Percentiles rank a stretch among this genome's conserved stretches.
Conservation (phyloP, 2,329 filamentous ascomycete species). For the Purpureocillium lavendulum region DNA sequence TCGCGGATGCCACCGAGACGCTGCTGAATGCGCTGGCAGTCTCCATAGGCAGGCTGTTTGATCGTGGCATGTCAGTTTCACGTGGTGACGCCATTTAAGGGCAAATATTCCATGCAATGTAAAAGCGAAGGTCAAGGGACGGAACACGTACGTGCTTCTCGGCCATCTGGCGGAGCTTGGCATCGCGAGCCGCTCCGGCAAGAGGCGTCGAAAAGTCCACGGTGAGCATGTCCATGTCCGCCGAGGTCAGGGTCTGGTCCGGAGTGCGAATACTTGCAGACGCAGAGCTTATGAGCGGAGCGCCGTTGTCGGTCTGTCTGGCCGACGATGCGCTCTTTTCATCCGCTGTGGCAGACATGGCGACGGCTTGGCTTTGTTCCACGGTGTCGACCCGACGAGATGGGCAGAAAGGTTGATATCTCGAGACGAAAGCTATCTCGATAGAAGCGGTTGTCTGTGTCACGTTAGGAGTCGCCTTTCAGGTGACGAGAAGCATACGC, state of each 20-base stretch:
- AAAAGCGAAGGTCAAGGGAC: too few species aligned
- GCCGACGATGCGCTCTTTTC: neutral
- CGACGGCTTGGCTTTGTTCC: too few species aligned
- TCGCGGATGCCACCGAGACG: constrained; percentile 28
- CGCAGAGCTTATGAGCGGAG: neutral
- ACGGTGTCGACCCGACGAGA: too few species aligned
- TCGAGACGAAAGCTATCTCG: too few species aligned
- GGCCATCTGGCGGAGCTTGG: constrained; percentile 28
- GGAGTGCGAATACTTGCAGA: neutral
- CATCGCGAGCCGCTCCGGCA: constrained; percentile 23
- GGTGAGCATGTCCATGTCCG: constrained; percentile 20
- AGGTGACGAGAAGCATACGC: too few species aligned
- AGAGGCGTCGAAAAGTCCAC: constrained; percentile 32
- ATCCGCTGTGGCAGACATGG: too few species aligned
- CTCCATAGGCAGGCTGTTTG: constrained; percentile 24
- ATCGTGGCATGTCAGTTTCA: too few species aligned
- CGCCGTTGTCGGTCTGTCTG: neutral
- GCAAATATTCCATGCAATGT: too few species aligned
- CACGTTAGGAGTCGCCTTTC: too few species aligned
- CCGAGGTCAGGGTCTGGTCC: neutral
- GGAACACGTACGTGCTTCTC: constrained; percentile 26
- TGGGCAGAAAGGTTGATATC: too few species aligned
- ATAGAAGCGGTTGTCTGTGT: too few species aligned
- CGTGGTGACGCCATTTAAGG: too few species aligned
- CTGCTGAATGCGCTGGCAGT: constrained; percentile 23